Base-by-base conservation (phyloP, 192 early-diverging fungal species). In the Diversispora eburnea region DNA sequence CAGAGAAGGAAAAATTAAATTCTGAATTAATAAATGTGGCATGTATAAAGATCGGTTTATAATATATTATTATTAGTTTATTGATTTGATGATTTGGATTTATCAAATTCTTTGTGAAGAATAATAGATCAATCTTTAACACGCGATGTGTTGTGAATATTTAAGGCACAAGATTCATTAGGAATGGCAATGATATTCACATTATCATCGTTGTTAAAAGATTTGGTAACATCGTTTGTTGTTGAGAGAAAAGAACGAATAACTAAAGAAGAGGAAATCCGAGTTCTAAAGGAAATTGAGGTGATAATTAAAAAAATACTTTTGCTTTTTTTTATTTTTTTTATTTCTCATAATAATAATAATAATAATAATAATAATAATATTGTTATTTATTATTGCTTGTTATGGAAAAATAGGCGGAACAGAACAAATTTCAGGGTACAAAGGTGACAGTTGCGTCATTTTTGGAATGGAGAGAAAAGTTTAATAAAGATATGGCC, bases 111-210 rank as follows among this genome's bases (percentile, higher is more conserved):
- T 41, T 25, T 73, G 39, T 3, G 19, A 49, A 22, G 41, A 17
- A 63, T n/a, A 45, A 20, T 5, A 61, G 15, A 42, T 61, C 13
- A 5, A 33, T 25, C 25, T 33, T 33, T 33, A 33, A 33, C 25
- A 33, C 25, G 25, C 0, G 9, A 69, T 43, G 54, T 67, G 22
- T 20, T 47, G n/a, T 8, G n/a, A 17, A 42, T 52, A 61, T 20
- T 73, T 19, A 72, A 88, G 86, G 86, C 74, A 13, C 89, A 92
- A 61, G 88, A 92, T 55, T 88, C 87, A 74, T 74, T 95, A 60
- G 96, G 96, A 22, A 95, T 97, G 92, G 93, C 88, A 51, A 95
- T 95, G 92, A 86, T 94, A 25, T 98, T 98, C 77, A 87, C 88
- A 33, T 85, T 98, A 85, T 89, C 86, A 4, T 83, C 90, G 3